phyloP scores from a whole-genome alignment of 352 stramenopile species.

The Pythium oligandrum region DNA sequence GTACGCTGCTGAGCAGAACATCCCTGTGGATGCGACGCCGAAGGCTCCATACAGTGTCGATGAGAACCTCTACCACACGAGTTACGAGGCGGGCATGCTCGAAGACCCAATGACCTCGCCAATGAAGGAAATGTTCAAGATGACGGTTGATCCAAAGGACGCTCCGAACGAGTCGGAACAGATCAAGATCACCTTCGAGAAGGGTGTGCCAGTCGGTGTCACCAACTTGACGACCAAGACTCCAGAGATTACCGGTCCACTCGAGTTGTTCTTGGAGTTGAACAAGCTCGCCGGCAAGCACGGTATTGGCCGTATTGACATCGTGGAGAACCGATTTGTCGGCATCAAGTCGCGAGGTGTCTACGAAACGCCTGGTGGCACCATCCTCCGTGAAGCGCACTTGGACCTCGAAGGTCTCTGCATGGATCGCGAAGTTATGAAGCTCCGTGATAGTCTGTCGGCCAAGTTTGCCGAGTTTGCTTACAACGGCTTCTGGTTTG shows the following conservation, averaged over 20 bases:
- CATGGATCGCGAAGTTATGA: constrained; percentile 97
- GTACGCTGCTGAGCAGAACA: constrained; percentile 96
- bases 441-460: constrained; percentile 89
- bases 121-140: constrained; percentile 97
- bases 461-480: constrained; percentile 96
- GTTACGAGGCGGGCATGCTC: constrained; percentile 96
- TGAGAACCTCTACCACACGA: constrained; percentile 99
- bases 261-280: constrained; percentile 96
- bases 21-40: constrained; percentile 95
- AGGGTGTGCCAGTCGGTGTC: constrained; percentile 92
- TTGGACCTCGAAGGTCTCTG: constrained; percentile 93
- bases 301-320: constrained; percentile 97
- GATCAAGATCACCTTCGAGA: constrained; percentile 94
- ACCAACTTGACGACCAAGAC: constrained; percentile 87
- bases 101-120: constrained; percentile 93
- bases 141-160: constrained; percentile 94
- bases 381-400: constrained; percentile 86
- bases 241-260: constrained; percentile 86
- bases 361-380: constrained; percentile 98
- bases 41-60: constrained; percentile 98
- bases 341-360: constrained; percentile 99
- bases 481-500: constrained; percentile 99
- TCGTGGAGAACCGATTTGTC: constrained; percentile 99
- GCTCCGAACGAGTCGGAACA: constrained; percentile 88
- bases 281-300: constrained; percentile 97